Conservation (phyloP, 495 filamentous ascomycete genomes). For the Platismatia glauca region DNA sequence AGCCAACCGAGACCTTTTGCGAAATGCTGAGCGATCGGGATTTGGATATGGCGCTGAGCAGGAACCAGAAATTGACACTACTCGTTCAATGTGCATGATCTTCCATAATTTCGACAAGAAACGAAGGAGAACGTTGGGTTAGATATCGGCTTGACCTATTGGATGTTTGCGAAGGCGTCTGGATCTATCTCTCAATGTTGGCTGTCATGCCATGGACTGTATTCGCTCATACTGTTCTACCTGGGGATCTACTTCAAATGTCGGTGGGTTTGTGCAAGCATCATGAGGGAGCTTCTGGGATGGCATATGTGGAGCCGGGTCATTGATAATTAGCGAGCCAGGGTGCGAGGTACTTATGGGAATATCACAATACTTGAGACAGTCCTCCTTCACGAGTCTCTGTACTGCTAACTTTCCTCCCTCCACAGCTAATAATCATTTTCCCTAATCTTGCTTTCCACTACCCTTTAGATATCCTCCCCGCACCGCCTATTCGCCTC, state of each 20-base stretch:
- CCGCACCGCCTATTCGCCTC: not conserved
- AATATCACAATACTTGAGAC: not conserved
- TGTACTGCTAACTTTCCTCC: not conserved
- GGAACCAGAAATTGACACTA: constrained; percentile 80
- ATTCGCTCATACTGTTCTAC: not conserved
- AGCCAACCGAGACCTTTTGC: constrained; percentile 58
- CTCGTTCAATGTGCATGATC: constrained; percentile 54
- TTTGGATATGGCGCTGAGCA: constrained; percentile 64
- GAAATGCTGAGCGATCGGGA: constrained; percentile 71
- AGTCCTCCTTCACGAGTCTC: not conserved
- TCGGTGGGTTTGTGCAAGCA: not conserved
- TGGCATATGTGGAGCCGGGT: not conserved
- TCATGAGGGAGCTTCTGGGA: not conserved
- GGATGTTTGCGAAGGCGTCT: constrained; percentile 1
- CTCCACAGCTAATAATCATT: not conserved
- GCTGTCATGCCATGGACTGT: not conserved
- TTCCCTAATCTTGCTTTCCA: not conserved
- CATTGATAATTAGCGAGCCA: not conserved
- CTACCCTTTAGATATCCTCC: not conserved
- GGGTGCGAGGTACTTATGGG: not conserved
- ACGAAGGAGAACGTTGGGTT: not conserved
- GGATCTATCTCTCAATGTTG: not conserved
- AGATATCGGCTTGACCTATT: not conserved
- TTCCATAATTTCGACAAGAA: not conserved
- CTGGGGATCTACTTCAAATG: not conserved